These are phyloP conservation scores for Nakaseomyces glabratus DNA, from an alignment of 1,139 yeast genomes.

Conservation along the genomic window DNA sequence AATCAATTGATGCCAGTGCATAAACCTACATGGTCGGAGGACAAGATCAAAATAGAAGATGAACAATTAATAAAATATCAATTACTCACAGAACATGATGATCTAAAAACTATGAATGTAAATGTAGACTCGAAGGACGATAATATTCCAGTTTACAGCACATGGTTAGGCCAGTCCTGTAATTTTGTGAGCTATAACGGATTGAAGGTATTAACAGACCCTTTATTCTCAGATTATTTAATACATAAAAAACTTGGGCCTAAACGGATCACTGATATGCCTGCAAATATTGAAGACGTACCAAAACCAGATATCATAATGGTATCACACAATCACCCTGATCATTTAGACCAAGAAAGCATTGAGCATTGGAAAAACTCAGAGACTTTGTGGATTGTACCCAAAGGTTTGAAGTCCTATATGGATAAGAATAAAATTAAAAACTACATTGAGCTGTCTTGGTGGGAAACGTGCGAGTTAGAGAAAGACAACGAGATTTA, in stretches of 20 bases:
- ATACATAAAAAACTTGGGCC: constrained; percentile 67
- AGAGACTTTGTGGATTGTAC: constrained; percentile 64
- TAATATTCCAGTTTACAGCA: constrained; percentile 35
- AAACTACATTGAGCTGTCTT: constrained; percentile 62
- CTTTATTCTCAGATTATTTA: constrained; percentile 63
- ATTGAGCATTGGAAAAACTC: constrained; percentile 46
- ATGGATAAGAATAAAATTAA: constrained; percentile 43
- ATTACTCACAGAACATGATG: constrained; percentile 26
- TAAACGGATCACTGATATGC: constrained; percentile 63
- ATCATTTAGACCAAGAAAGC: constrained; percentile 67
- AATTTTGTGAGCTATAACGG: constrained; percentile 64
- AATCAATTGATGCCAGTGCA: constrained; percentile 49
- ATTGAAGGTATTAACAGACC: constrained; percentile 74
- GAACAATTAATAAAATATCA: constrained; percentile 5
- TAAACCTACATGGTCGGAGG: constrained; percentile 37
- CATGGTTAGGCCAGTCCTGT: constrained; percentile 95
- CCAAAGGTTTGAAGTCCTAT: constrained; percentile 60
- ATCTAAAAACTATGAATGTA: constrained; percentile 9
- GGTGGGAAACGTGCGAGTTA: constrained; percentile 74
- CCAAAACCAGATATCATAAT: constrained; percentile 61
- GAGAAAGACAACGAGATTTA: constrained; percentile 42
- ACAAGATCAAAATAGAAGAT: constrained; percentile 35
- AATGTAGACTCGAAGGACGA: no score
- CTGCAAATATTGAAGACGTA: constrained; percentile 55
- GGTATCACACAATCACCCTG: constrained; percentile 93